phyloP scores from a whole-genome alignment of 1,284 basidiomycete species.

The Ganoderma leucocontextum region DNA sequence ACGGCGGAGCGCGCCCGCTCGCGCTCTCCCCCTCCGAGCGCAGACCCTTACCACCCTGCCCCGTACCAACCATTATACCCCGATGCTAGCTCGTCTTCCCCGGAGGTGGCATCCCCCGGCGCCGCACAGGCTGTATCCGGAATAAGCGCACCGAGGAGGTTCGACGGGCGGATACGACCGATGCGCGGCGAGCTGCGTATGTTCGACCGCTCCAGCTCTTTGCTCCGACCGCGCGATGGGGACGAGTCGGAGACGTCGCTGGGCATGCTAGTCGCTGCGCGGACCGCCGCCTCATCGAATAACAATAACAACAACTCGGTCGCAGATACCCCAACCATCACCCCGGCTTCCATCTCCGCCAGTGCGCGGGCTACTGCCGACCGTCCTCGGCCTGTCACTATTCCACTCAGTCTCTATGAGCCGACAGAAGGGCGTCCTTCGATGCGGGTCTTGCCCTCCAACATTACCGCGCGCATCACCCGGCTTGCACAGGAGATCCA shows the following conservation, averaged over 20 bases:
- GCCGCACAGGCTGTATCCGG: slow-evolving; percentile 1
- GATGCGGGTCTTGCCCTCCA: slow-evolving; percentile 18
- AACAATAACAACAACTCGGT: background rate
- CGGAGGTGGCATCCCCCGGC: slow-evolving; percentile 8
- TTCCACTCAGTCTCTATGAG: background rate
- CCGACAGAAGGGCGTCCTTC: background rate
- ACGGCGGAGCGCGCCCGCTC: slow-evolving; percentile 13
- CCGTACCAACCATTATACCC: background rate
- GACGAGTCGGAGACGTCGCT: slow-evolving; percentile 36
- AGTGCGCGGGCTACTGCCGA: background rate
- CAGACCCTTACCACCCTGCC: background rate
- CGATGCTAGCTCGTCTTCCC: slow-evolving; percentile 12
- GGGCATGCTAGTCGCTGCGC: slow-evolving; percentile 40
- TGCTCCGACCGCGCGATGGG: slow-evolving; percentile 16
- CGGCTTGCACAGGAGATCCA: slow-evolving; percentile 29
- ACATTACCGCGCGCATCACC: slow-evolving; percentile 26
- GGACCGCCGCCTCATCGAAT: slow-evolving; percentile 19
- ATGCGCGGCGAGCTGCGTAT: background rate
- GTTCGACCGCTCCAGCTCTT: slow-evolving; percentile 15
- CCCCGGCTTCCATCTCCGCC: slow-evolving; percentile 1
- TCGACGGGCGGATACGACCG: slow-evolving; percentile 6
- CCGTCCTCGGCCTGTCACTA: background rate
- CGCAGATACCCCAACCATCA: background rate
- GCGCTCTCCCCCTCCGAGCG: slow-evolving; percentile 14
- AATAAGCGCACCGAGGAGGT: slow-evolving; percentile 4